Percentiles rank a stretch among this genome's conserved stretches.
These are phyloP conservation scores for Microbotryum lychnidis-dioicae DNA, from an alignment of 1,284 basidiomycete species.

Conservation along the genomic window DNA sequence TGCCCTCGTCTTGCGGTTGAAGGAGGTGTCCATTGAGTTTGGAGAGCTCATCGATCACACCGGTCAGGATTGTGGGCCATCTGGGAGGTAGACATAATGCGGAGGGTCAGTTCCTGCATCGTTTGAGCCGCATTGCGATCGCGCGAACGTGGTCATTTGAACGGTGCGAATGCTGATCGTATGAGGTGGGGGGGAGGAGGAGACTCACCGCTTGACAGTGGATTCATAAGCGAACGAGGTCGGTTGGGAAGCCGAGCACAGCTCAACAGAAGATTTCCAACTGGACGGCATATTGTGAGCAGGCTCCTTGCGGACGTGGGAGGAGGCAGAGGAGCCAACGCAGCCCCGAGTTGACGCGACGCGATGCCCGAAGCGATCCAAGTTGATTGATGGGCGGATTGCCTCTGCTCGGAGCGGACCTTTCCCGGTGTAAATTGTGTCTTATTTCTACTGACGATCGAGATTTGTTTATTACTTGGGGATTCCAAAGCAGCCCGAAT, in stretches of 20 bases:
- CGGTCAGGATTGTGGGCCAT: constrained; percentile 85
- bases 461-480: background rate
- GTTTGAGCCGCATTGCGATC: too few relatives aligned
- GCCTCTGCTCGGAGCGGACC: too few relatives aligned
- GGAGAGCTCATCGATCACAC: constrained; percentile 64
- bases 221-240: constrained; percentile 27
- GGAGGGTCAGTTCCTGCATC: background rate
- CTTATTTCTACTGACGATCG: too few relatives aligned
- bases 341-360: too few relatives aligned
- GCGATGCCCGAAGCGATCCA: too few relatives aligned
- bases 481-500: background rate
- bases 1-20: constrained; percentile 47
- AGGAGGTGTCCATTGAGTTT: constrained; percentile 40
- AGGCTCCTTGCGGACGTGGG: too few relatives aligned
- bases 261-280: constrained; percentile 23
- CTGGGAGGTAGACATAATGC: constrained; percentile 45
- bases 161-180: too few relatives aligned
- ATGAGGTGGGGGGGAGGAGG: background rate
- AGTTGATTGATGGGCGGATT: too few relatives aligned
- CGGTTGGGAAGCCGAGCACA: constrained; percentile 23
- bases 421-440: too few relatives aligned
- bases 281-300: too few relatives aligned
- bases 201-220: constrained; percentile 15
- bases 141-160: too few relatives aligned
- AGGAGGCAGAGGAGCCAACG: too few relatives aligned